phyloP scores from a whole-genome alignment of 805 yeast species.

The Barnettozyma salicaria region DNA sequence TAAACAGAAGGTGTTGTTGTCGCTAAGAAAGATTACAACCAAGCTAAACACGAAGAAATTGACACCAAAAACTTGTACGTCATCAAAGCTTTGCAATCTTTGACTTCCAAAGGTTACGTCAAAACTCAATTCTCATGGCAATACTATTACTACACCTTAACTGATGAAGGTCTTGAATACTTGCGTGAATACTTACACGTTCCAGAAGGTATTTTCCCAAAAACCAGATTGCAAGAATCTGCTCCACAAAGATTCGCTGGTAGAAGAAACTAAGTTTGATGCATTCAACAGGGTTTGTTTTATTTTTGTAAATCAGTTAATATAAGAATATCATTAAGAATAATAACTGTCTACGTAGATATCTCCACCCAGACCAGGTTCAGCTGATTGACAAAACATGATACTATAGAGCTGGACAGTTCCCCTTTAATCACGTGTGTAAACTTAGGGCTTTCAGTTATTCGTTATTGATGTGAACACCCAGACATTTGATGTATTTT shows the following conservation, averaged over 20 bases:
- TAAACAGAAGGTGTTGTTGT: conserved; percentile 95
- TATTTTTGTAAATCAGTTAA: conserved; percentile 19
- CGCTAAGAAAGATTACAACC: conserved; percentile 98
- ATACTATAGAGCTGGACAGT: neutral
- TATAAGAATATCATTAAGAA: conserved; percentile 19
- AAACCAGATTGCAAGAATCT: conserved; percentile 93
- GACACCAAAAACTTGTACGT: conserved; percentile 96
- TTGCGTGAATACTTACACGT: conserved; percentile 97
- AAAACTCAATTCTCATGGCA: conserved; percentile 99
- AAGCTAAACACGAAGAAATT: conserved; percentile 96
- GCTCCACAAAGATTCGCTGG: conserved; percentile 72
- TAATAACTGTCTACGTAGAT: neutral
- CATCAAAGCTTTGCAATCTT: conserved; percentile 98
- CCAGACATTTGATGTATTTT: conserved; percentile 3
- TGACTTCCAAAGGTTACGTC: conserved; percentile 98
- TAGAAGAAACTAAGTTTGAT: conserved; percentile 27
- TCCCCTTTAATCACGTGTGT: conserved; percentile 3
- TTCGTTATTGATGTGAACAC: neutral
- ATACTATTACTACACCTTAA: conserved; percentile 99
- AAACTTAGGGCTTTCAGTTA: neutral
- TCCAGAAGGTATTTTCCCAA: conserved; percentile 98
- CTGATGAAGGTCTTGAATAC: conserved; percentile 99
- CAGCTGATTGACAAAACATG: too few species aligned
- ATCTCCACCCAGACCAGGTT: too few species aligned
- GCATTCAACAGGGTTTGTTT: conserved; percentile 8